Evolutionary conservation across 768 basidiomycete genomes (phyloP).

Genomic region (Phanerochaete sordida): DNA sequence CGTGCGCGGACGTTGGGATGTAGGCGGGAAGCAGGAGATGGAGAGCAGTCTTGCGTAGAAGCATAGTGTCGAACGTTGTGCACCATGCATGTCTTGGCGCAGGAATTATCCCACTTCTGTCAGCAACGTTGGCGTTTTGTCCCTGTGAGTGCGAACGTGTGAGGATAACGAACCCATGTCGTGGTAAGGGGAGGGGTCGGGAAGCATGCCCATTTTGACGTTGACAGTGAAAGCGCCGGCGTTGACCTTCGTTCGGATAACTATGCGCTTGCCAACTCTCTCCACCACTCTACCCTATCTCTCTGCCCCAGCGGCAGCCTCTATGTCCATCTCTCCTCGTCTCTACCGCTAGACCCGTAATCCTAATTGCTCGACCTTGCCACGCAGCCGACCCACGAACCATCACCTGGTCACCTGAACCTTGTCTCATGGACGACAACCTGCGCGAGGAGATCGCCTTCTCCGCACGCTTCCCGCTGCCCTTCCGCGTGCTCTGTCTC

Average conservation of each 20-base stretch:
- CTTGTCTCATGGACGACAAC: constrained; percentile 7
- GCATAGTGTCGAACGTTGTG: neutral
- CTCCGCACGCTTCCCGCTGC: constrained; percentile 73
- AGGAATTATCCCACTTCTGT: neutral
- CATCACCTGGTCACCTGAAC: neutral
- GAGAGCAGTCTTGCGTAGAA: neutral
- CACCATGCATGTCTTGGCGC: neutral
- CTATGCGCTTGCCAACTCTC: neutral
- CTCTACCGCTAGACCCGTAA: neutral
- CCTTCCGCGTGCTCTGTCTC: constrained; percentile 85
- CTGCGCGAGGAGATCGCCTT: constrained; percentile 41
- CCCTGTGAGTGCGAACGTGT: too few relatives aligned
- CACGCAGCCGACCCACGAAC: neutral
- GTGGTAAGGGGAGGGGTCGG: too few relatives aligned
- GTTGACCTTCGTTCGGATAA: neutral
- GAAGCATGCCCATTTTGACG: neutral
- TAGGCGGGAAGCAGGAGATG: neutral
- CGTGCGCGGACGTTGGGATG: neutral
- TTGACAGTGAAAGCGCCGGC: neutral
- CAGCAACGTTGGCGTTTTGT: neutral
- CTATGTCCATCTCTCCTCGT: neutral
- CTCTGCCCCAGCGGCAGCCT: neutral
- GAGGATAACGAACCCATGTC: too few relatives aligned
- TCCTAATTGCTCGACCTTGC: neutral
- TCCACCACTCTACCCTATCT: neutral